Evolutionary conservation across 345 rosid genomes (phyloP).

Genomic region (Camelina neglecta): DNA sequence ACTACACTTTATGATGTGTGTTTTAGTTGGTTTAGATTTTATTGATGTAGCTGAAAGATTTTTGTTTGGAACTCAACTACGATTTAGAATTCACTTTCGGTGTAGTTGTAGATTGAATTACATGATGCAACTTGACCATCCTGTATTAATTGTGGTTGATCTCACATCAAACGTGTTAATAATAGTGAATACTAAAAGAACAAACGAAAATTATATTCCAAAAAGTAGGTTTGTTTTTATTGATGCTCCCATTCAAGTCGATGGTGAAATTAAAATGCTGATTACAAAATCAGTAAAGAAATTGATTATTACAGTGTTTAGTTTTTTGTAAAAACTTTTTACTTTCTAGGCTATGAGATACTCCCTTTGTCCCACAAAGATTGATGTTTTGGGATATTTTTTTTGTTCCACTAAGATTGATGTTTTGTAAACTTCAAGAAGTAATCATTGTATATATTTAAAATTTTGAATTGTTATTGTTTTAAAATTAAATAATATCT

Average conservation of each 20-base stretch:
- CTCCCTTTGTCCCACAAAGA: no score
- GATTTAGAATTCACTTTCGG: neutral
- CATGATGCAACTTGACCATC: neutral
- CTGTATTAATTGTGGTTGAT: neutral
- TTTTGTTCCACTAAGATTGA: no score
- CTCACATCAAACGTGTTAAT: neutral
- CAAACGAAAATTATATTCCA: neutral
- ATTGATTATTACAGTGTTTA: neutral
- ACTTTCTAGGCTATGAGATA: neutral
- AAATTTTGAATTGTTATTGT: no score
- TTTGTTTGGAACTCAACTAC: neutral
- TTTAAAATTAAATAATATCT: neutral
- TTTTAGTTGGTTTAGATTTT: neutral
- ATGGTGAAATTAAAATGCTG: neutral
- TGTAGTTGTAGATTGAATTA: neutral
- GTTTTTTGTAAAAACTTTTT: neutral
- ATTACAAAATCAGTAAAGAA: neutral
- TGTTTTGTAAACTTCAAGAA: no score
- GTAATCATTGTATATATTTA: no score
- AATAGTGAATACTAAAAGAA: neutral
- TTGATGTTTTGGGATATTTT: no score
- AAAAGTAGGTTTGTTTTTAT: neutral
- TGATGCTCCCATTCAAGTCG: neutral
- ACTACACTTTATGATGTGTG: neutral
- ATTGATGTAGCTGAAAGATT: slow-evolving; percentile 1